phyloP scores from a whole-genome alignment of 2,329 filamentous ascomycete species.

The Oidium heveae region DNA sequence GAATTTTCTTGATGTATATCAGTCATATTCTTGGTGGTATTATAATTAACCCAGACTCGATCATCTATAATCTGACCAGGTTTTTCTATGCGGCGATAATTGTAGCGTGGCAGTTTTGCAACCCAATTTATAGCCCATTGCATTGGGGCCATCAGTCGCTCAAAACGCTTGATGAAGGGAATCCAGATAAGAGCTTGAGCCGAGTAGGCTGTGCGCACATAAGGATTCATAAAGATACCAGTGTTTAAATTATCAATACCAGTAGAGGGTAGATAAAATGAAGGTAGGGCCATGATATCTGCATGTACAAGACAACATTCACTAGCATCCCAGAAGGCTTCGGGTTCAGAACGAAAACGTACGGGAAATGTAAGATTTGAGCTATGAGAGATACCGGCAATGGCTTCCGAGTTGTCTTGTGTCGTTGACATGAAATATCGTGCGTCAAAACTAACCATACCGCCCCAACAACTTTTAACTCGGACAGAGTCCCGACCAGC shows the following conservation, averaged over 20 bases:
- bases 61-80: constrained; percentile 29
- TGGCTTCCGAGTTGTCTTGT: background rate
- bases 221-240: constrained; percentile 51
- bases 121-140: constrained; percentile 32
- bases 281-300: constrained; percentile 17
- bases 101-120: constrained; percentile 29
- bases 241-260: constrained; percentile 17
- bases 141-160: constrained; percentile 33
- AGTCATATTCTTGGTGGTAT: background rate
- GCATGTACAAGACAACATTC: constrained; percentile 36
- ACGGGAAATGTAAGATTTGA: constrained; percentile 5
- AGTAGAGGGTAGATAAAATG: background rate
- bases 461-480: constrained; percentile 53
- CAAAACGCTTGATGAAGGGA: constrained; percentile 33
- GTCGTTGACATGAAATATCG: constrained; percentile 25
- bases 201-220: constrained; percentile 45
- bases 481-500: constrained; percentile 35
- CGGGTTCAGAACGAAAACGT: constrained; percentile 28
- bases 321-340: constrained; percentile 35
- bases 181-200: constrained; percentile 30
- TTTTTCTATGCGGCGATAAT: constrained; percentile 32
- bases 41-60: constrained; percentile 19
- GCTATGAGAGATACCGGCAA: background rate
- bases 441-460: constrained; percentile 44
- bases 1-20: too few relatives aligned